Evolutionary conservation across 257 asterid species (phyloP), one percentile per base, ranked within the genome.

Genomic region (Nyctanthes arbortristis): DNA sequence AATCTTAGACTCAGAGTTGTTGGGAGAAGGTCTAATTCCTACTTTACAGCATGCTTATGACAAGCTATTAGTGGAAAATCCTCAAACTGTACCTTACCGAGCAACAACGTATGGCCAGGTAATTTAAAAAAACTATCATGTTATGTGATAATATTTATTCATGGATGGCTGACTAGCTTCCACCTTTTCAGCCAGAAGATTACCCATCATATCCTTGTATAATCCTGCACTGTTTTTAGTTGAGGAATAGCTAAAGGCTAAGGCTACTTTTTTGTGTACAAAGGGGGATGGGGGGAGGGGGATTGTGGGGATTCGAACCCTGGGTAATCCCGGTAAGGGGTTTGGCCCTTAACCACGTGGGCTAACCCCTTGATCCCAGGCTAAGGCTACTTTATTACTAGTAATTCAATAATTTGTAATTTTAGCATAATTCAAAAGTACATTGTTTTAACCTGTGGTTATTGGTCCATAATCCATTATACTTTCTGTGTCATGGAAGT

Each of bases 21-120:
- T 93, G 80, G 97, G 97, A 29, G 99, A 93, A 87, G 99, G 99
- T 76, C 80, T 93, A 62, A 93, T 93, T 75, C 99, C 99, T 60
- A 91, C 96, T 70, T 79, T 93, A 59, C 99, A 93, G 77, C 97
- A 93, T 79, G 99, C 99, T 27, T 97, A 93, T 78, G 99, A 93
- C 76, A 78, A 91, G 59, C 85, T 93, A 45, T 78, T 93, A 81
- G 87, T 83, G 67, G 86, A 87, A 75, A 85, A 87, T 79, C 97
- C 99, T 18, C 80, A 70, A 73, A 84, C 96, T 33, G 94, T 91
- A 36, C 99, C 99, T 75, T 89, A 84, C 73, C 68, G 84, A 22
- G 99, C 96, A 37, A 93, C 97, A 28, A 81, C 76, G 61, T 93
- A 84, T 45, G 97, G 92, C 57, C 99, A 93, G 99, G 99, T 93